A percentile compares a stretch with the other conserved stretches of the same genome.
These are phyloP conservation scores for Nitzschia sp. DNA, from an alignment of 108 stramenopile species.

Conservation along the genomic window DNA sequence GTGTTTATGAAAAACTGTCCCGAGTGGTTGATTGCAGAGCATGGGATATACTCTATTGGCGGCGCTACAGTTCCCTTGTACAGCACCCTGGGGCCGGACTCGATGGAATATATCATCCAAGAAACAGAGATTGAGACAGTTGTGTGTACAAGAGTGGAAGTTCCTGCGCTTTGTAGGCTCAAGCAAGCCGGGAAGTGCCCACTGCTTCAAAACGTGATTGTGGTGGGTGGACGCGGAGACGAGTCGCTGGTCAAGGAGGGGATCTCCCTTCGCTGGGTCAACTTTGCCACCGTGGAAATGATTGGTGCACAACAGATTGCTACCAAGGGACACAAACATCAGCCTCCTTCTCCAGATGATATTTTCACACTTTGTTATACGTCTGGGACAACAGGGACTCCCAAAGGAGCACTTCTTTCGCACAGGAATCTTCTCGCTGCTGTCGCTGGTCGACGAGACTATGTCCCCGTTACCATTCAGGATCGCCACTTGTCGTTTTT, in stretches of 20 bases:
- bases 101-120: constrained; percentile 80
- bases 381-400: constrained; percentile 42
- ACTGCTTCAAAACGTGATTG: constrained; percentile 49
- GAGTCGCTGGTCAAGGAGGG: constrained; percentile 53
- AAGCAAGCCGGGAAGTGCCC: constrained; percentile 57
- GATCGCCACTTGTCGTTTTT: constrained; percentile 72
- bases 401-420: constrained; percentile 91
- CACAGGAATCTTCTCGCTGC: constrained; percentile 84
- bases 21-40: constrained; percentile 93
- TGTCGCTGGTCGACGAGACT: constrained; percentile 41
- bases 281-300: constrained; percentile 80
- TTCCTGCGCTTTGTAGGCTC: constrained; percentile 65
- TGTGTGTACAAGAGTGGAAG: constrained; percentile 72
- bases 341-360: constrained; percentile 67
- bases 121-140: constrained; percentile 81
- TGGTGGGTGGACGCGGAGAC: constrained; percentile 71
- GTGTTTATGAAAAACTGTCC: constrained; percentile 92
- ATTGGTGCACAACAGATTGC: constrained; percentile 71
- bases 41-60: constrained; percentile 73
- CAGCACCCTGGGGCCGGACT: constrained; percentile 91
- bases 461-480: constrained; percentile 26
- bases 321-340: constrained; percentile 53
- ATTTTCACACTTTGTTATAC: constrained; percentile 78
- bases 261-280: constrained; percentile 57
- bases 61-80: constrained; percentile 91